A percentile compares a stretch with the other conserved stretches of the same genome.
Evolutionary conservation across 441 rosid species (phyloP).

Genomic region (Erysimum pusillum): DNA sequence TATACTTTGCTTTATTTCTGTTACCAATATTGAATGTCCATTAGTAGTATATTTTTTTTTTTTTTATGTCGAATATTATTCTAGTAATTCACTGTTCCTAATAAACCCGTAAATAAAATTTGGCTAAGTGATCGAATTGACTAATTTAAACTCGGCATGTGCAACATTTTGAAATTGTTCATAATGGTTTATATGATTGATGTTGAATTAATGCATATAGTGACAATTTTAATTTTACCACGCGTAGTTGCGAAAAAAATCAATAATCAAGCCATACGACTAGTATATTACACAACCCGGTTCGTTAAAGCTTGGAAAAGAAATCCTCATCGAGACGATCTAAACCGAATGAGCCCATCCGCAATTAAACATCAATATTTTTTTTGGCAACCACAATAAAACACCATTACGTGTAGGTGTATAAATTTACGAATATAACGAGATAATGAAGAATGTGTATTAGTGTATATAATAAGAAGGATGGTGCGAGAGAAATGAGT

Average conservation of each 20-base stretch:
- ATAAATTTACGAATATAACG: neutral
- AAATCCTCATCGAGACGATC: neutral
- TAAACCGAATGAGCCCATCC: slow-evolving; percentile 11
- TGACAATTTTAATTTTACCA: neutral
- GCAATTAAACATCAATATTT: slow-evolving; percentile 9
- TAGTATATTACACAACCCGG: slow-evolving; percentile 4
- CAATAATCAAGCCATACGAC: neutral
- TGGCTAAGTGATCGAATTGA: neutral
- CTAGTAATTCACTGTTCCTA: neutral
- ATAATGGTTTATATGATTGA: neutral
- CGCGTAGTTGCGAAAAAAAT: neutral
- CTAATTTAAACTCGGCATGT: too few species aligned
- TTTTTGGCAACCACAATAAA: slow-evolving; percentile 15
- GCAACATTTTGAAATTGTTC: too few species aligned
- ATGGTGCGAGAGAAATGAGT: too few species aligned
- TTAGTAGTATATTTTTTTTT: neutral
- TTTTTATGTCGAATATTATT: neutral
- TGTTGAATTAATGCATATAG: neutral
- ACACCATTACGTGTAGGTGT: slow-evolving; percentile 20
- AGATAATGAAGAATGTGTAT: slow-evolving; percentile 38
- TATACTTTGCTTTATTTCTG: slow-evolving; percentile 35
- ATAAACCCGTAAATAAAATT: neutral
- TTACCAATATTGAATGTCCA: slow-evolving; percentile 33
- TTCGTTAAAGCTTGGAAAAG: neutral
- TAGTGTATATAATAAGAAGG: slow-evolving; percentile 39